Conservation (phyloP, 2,329 filamentous ascomycete genomes). For the Ascochyta viciae-villosae region DNA sequence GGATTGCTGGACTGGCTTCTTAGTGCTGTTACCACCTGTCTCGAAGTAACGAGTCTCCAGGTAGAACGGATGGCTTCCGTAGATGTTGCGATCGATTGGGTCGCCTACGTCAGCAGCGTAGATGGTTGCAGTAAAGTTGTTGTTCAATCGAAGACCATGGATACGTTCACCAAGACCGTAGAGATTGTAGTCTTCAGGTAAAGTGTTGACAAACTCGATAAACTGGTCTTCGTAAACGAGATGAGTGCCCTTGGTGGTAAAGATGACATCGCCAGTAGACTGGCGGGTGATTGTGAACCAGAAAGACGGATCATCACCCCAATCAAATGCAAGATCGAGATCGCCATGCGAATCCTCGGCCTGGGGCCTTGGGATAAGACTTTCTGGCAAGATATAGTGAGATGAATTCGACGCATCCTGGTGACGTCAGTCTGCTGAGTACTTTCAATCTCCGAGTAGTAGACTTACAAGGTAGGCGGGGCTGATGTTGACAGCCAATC, state of each 20-base stretch:
- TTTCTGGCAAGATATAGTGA: slow-evolving; percentile 71
- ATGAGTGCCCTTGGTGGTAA: slow-evolving; percentile 68
- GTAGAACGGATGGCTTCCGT: slow-evolving; percentile 80
- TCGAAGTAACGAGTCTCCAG: slow-evolving; percentile 80
- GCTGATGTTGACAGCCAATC: slow-evolving; percentile 73
- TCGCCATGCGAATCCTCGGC: slow-evolving; percentile 50
- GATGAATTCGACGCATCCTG: slow-evolving; percentile 65
- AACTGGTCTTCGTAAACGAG: slow-evolving; percentile 81
- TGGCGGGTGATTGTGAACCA: slow-evolving; percentile 62
- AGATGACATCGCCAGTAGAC: slow-evolving; percentile 70
- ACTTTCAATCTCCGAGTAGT: background rate
- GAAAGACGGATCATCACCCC: slow-evolving; percentile 65
- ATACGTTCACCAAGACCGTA: slow-evolving; percentile 79
- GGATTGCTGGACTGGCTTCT: slow-evolving; percentile 62
- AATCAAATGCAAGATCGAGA: slow-evolving; percentile 58
- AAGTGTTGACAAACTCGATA: slow-evolving; percentile 71
- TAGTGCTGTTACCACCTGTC: slow-evolving; percentile 55
- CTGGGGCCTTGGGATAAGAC: slow-evolving; percentile 65
- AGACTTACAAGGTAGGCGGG: slow-evolving; percentile 64
- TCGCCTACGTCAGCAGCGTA: slow-evolving; percentile 74
- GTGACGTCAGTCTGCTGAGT: slow-evolving; percentile 16
- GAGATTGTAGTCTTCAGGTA: slow-evolving; percentile 76
- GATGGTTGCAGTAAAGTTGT: slow-evolving; percentile 73
- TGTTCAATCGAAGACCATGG: slow-evolving; percentile 72
- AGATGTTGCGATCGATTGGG: slow-evolving; percentile 71